Evolutionary conservation across 2,329 filamentous ascomycete genomes (phyloP), one percentile per base, ranked within the genome.

Genomic region (Pyrenophora graminea): DNA sequence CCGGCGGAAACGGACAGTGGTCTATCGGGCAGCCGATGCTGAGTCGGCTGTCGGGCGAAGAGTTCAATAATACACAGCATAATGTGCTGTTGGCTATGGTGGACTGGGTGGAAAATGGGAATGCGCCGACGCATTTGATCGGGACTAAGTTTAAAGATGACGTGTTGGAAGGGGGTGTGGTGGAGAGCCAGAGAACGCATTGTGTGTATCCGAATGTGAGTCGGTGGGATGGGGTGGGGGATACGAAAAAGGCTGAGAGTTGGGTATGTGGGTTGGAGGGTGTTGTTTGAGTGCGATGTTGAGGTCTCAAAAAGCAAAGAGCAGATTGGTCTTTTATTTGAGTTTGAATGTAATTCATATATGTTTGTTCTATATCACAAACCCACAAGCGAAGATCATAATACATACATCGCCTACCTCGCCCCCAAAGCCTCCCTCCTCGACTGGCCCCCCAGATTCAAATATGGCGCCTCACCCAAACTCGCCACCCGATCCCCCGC

Each of bases 401-500:
- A 15, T 15, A 15, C 15, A 15, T 15, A 15, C 15, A 15, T 15
- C 15, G 15, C 19, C 32, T 36, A 44, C 33, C 41, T 44, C 32
- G 25, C 10, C 2, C 36, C 38, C 15, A 51, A 12, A n/a, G 43
- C 43, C 38, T 51, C 48, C 32, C 42, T 42, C 19, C 48, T 38
- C 6, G 43, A 30, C n/a, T 5, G 19, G 59, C 80, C 83, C 8
- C 76, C 71, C 0, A 80, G 76, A 54, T 85, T 81, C 4, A 82
- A 64, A 55, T 80, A 85, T 1, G 83, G 82, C 79, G 83, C 59
- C 67, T 77, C 74, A 80, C 83, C 10, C 79, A 83, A 5, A 84
- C 75, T 6, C 77, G 80, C 6, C 2, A 85, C 82, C 0, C 79
- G 56, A 33, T 68, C 66, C 76, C 17, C 83, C 65, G 63, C 84